Percentiles rank a stretch among this genome's conserved stretches.
These are phyloP conservation scores for Phaeosphaeriaceae sp. DNA, from an alignment of 2,329 filamentous ascomycete species.

Conservation along the genomic window DNA sequence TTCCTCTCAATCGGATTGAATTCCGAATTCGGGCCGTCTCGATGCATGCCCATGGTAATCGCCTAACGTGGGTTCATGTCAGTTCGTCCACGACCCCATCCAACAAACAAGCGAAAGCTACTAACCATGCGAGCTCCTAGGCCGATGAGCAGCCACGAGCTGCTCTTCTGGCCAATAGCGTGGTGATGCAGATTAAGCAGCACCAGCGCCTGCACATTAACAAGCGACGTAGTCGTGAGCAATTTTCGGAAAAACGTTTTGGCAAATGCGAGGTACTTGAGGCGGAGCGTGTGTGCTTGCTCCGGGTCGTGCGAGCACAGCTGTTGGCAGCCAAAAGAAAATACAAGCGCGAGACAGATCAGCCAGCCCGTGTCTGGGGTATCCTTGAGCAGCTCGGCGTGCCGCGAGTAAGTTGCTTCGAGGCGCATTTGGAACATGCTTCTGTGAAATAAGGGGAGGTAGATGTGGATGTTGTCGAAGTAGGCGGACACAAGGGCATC, in stretches of 20 bases:
- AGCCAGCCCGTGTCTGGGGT: conserved; percentile 52
- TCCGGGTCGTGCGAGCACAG: conserved; percentile 41
- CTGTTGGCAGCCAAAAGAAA: conserved; percentile 51
- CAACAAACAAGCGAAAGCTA: not conserved
- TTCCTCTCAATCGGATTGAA: conserved; percentile 44
- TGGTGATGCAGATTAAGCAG: conserved; percentile 52
- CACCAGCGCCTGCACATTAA: conserved; percentile 53
- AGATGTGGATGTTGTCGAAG: conserved; percentile 49
- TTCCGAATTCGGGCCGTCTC: conserved; percentile 48
- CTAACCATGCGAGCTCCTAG: conserved; percentile 49
- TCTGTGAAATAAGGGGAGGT: conserved; percentile 49
- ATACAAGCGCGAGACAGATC: conserved; percentile 50
- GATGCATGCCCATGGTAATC: conserved; percentile 54
- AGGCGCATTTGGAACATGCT: conserved; percentile 50
- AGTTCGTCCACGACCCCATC: no score
- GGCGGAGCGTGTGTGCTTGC: conserved; percentile 22
- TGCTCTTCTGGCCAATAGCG: conserved; percentile 51
- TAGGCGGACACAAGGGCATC: conserved; percentile 50
- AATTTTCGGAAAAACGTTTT: conserved; percentile 47
- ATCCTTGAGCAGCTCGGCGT: conserved; percentile 23
- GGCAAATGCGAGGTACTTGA: conserved; percentile 36
- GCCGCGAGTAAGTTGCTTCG: conserved; percentile 47
- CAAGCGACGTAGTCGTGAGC: conserved; percentile 47
- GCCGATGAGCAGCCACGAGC: conserved; percentile 51
- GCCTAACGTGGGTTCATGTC: conserved; percentile 26